phyloP scores from a whole-genome alignment of 169 alveolate species.

The Neospora caninum region DNA sequence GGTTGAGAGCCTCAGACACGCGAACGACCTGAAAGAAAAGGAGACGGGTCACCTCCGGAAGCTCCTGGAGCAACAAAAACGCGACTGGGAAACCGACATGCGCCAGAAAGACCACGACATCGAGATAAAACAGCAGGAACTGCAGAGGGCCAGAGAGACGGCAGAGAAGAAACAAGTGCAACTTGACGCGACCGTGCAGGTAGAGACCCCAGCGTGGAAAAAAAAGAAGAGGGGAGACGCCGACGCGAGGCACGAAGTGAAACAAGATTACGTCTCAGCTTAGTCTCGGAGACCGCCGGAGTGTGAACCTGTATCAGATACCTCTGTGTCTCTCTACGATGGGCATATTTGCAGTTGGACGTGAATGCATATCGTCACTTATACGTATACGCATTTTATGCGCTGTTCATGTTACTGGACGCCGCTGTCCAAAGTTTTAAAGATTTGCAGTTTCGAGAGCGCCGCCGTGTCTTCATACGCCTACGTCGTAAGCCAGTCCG shows the following conservation, averaged over 20 bases:
- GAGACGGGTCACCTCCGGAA: neutral
- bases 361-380: neutral
- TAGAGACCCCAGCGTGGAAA: neutral
- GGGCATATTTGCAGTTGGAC: neutral
- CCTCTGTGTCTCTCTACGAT: neutral
- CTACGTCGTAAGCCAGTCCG: too few species aligned
- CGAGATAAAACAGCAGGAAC: neutral
- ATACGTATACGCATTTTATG: neutral
- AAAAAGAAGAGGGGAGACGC: too few species aligned
- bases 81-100: neutral
- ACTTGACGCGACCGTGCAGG: neutral
- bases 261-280: too few species aligned
- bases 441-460: too few species aligned
- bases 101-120: neutral
- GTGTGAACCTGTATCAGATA: too few species aligned
- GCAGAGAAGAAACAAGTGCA: neutral
- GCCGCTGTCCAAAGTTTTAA: too few species aligned
- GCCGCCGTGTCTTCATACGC: too few species aligned
- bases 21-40: neutral
- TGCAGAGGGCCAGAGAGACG: neutral
- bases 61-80: neutral
- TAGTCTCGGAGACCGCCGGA: too few species aligned
- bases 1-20: neutral
- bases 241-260: too few species aligned
- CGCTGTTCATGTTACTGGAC: too few species aligned